A percentile compares a stretch with the other conserved stretches of the same genome.
Conservation (phyloP, 345 rosid species). For the Durio zibethinus region DNA sequence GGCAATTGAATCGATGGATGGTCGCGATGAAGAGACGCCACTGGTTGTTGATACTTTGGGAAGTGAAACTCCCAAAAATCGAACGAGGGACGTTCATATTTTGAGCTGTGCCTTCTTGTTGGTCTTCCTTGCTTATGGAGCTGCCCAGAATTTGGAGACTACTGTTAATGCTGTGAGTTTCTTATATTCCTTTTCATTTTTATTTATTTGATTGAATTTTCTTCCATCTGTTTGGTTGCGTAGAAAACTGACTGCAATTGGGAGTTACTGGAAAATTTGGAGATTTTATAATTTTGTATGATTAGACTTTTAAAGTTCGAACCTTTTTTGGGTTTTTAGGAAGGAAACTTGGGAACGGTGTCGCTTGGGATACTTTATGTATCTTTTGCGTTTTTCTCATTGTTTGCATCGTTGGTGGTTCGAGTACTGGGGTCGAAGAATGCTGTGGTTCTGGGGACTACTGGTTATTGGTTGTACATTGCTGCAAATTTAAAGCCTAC, state of each 20-base stretch:
- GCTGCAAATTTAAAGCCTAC: constrained; percentile 82
- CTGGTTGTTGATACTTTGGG: constrained; percentile 34
- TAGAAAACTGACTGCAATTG: not conserved
- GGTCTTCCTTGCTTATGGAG: constrained; percentile 82
- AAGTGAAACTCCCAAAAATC: constrained; percentile 31
- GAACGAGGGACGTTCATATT: constrained; percentile 68
- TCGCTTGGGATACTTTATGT: constrained; percentile 83
- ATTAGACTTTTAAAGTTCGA: not conserved
- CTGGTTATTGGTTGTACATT: constrained; percentile 87
- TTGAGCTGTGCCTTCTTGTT: constrained; percentile 65
- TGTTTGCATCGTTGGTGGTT: constrained; percentile 77
- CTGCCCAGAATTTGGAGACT: constrained; percentile 92
- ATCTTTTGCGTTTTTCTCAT: constrained; percentile 84
- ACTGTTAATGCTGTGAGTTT: constrained; percentile 68
- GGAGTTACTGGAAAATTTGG: not conserved
- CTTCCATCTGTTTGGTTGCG: not conserved
- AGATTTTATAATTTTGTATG: not conserved
- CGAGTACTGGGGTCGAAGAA: constrained; percentile 76
- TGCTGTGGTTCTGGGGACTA: constrained; percentile 75
- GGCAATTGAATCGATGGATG: not conserved
- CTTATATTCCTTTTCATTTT: not conserved
- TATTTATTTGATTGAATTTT: not conserved
- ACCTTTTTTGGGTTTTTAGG: constrained; percentile 32
- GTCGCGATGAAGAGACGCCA: constrained; percentile 49
- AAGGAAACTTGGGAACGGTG: constrained; percentile 66